A percentile compares a stretch with the other conserved stretches of the same genome.
Conservation (phyloP, 352 stramenopile genomes). For the Phytophthora rubi region DNA sequence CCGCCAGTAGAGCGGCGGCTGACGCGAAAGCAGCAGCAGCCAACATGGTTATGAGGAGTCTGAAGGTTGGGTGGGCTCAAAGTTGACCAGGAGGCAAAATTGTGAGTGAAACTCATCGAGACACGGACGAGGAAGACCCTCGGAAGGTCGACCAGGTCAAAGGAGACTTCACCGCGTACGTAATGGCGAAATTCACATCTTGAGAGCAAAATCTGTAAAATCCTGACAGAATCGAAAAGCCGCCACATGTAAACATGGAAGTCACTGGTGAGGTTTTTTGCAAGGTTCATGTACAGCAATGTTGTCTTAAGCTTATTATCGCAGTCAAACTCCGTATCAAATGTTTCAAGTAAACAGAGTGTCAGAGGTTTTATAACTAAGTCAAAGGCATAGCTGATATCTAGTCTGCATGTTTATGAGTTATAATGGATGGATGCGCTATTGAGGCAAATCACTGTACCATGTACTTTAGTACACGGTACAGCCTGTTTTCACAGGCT, state of each 20-base stretch:
- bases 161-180: conserved; percentile 2
- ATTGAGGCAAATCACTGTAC: too few species aligned
- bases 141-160: neutral
- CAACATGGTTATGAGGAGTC: conserved; percentile 14
- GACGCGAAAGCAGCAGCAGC: conserved; percentile 30
- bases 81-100: conserved; percentile 16
- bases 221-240: conserved; percentile 1
- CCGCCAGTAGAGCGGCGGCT: conserved; percentile 26
- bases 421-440: too few species aligned
- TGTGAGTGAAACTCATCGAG: conserved; percentile 10
- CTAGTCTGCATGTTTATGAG: too few species aligned
- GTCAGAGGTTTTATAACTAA: too few species aligned
- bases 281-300: too few species aligned
- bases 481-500: too few species aligned
- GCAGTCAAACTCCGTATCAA: too few species aligned
- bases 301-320: too few species aligned
- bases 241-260: neutral
- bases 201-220: conserved; percentile 7
- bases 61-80: neutral
- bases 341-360: too few species aligned
- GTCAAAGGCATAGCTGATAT: too few species aligned
- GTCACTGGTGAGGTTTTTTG: neutral
- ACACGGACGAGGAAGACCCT: neutral
- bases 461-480: too few species aligned
- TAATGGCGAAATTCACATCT: conserved; percentile 11